A percentile compares a stretch with the other conserved stretches of the same genome.
phyloP scores from a whole-genome alignment of 345 rosid species.

The Litchi chinensis region DNA sequence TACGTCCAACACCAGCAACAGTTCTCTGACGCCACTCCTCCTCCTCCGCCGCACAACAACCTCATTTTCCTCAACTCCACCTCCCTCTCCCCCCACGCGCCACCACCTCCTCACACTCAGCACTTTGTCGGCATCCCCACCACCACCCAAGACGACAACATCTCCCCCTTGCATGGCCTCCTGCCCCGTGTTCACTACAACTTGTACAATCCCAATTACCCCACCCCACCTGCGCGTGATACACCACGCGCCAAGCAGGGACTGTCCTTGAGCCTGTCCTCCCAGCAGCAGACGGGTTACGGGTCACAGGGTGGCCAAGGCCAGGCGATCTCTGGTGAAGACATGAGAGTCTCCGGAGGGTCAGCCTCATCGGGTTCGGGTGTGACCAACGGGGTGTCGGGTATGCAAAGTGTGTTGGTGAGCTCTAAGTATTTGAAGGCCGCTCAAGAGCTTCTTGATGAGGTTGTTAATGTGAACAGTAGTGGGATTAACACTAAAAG shows the following conservation, averaged over 20 bases:
- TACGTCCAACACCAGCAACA: conserved; percentile 65
- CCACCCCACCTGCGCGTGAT: conserved; percentile 55
- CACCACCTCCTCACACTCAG: conserved; percentile 50
- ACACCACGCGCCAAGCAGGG: conserved; percentile 77
- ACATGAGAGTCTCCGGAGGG: conserved; percentile 51
- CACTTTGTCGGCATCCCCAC: conserved; percentile 85
- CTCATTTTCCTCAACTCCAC: conserved; percentile 59
- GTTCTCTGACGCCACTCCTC: conserved; percentile 54
- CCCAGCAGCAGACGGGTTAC: conserved; percentile 68
- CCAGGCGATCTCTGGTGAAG: conserved; percentile 43
- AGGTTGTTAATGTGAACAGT: conserved; percentile 79
- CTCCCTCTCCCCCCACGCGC: conserved; percentile 36
- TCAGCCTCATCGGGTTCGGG: conserved; percentile 77
- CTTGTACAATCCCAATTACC: conserved; percentile 65
- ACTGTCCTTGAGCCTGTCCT: conserved; percentile 82
- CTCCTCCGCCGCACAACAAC: conserved; percentile 40
- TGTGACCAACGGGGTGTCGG: conserved; percentile 66
- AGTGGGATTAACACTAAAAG: conserved; percentile 28
- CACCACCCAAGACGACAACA: conserved; percentile 47
- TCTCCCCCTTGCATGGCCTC: conserved; percentile 74
- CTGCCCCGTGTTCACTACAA: conserved; percentile 80
- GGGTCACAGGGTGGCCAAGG: conserved; percentile 53
- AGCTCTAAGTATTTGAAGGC: conserved; percentile 97
- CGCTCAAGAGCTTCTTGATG: conserved; percentile 88
- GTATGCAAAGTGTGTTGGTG: conserved; percentile 60